phyloP scores from a whole-genome alignment of 371 early-diverging fungal genomes.

The Rhizopus arrhizus region DNA sequence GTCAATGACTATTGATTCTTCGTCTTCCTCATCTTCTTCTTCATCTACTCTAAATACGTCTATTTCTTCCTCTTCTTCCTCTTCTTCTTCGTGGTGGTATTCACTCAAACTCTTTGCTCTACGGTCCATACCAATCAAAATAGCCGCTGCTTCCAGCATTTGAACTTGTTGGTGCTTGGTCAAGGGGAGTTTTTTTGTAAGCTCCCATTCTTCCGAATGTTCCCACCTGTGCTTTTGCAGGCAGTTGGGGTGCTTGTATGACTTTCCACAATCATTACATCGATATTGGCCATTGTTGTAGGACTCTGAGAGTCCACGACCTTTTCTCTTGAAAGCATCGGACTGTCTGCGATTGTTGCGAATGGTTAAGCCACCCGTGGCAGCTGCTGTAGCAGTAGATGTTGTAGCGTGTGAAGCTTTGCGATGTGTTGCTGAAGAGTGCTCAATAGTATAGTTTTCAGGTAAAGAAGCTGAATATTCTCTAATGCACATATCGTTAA shows the following conservation, averaged over 20 bases:
- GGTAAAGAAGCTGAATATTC: conserved; percentile 45
- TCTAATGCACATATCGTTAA: conserved; percentile 40
- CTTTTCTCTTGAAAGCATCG: conserved; percentile 17
- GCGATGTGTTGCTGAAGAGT: conserved; percentile 17
- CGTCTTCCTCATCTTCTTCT: conserved; percentile 19
- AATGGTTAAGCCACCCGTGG: conserved; percentile 42
- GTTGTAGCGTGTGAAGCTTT: conserved; percentile 12
- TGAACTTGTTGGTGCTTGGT: conserved; percentile 81
- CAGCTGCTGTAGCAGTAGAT: conserved; percentile 39
- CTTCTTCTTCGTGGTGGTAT: conserved; percentile 4
- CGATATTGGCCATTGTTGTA: conserved; percentile 29
- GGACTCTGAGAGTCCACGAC: conserved; percentile 29
- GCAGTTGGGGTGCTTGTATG: conserved; percentile 70
- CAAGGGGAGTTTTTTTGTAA: conserved; percentile 63
- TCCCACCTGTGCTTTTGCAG: conserved; percentile 74
- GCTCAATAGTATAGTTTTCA: conserved; percentile 54
- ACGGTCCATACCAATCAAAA: conserved; percentile 61
- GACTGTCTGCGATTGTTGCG: conserved; percentile 29
- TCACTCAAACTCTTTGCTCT: conserved; percentile 4
- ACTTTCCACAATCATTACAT: conserved; percentile 72
- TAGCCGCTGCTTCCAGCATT: conserved; percentile 75
- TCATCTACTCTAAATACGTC: conserved; percentile 8
- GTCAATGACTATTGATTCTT: conserved; percentile 31
- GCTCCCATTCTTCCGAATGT: conserved; percentile 71
- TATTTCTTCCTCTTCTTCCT: conserved; percentile 15